phyloP scores from a whole-genome alignment of 208 protist species.

The Endotrypanum monterogeii region DNA sequence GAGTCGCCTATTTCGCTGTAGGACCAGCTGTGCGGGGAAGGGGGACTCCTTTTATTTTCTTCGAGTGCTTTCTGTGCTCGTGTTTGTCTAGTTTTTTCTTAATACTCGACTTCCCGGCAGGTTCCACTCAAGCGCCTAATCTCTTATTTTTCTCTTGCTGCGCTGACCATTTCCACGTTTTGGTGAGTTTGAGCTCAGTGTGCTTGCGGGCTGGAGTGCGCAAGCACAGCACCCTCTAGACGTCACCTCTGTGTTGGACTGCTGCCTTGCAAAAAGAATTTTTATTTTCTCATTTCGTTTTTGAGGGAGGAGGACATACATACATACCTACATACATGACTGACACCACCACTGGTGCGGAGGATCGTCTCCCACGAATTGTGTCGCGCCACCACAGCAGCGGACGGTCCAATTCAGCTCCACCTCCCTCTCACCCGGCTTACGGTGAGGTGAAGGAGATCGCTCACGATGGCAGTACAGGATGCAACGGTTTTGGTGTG shows the following conservation, averaged over 20 bases:
- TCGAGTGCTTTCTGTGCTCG: too few species aligned
- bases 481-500: not conserved
- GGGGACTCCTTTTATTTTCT: too few species aligned
- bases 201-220: too few species aligned
- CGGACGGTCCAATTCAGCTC: not conserved
- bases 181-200: not conserved
- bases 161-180: not conserved
- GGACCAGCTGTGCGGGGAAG: not conserved
- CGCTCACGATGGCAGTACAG: not conserved
- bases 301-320: too few species aligned
- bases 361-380: not conserved
- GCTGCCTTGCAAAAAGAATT: too few species aligned
- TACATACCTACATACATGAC: not conserved
- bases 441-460: not conserved
- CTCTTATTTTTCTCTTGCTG: not conserved
- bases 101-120: not conserved
- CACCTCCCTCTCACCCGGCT: not conserved
- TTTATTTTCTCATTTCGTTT: too few species aligned
- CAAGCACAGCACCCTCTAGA: not conserved
- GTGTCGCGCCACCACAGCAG: not conserved
- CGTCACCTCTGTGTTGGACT: too few species aligned
- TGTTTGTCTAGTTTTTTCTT: too few species aligned
- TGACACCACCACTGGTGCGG: not conserved
- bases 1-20: too few species aligned
- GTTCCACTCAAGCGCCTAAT: not conserved